phyloP scores from a whole-genome alignment of 257 asterid species.

The Echium plantagineum region DNA sequence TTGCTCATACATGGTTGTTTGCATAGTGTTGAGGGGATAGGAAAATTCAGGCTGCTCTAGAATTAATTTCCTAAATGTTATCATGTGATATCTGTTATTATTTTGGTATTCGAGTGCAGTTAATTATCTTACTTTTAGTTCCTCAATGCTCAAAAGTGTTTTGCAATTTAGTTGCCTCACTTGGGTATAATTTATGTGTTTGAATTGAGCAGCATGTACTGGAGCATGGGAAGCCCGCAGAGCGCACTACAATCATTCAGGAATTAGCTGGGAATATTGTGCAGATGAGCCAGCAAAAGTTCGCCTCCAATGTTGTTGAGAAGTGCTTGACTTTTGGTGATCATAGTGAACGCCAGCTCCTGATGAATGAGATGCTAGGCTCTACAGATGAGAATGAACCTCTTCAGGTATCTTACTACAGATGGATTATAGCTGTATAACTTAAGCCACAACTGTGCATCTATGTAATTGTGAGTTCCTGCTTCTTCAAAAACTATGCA shows the following conservation, averaged over 20 bases:
- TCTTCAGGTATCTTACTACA: constrained; percentile 15
- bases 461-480: not conserved
- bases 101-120: not conserved
- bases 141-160: not conserved
- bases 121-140: not conserved
- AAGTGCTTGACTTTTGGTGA: constrained; percentile 22
- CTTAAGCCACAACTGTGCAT: not conserved
- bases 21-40: not conserved
- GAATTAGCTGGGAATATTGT: constrained; percentile 26
- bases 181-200: not conserved
- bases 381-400: constrained; percentile 26
- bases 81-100: not conserved
- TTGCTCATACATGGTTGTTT: too few relatives aligned
- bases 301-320: constrained; percentile 24
- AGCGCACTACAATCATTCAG: constrained; percentile 19
- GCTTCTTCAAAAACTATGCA: not conserved
- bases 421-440: not conserved
- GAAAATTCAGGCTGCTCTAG: too few relatives aligned
- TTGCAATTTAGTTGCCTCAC: not conserved
- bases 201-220: constrained; percentile 6
- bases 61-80: not conserved
- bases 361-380: constrained; percentile 27
- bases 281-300: constrained; percentile 28
- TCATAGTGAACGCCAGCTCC: constrained; percentile 20
- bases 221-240: constrained; percentile 25